Evolutionary conservation across 2,329 filamentous ascomycete genomes (phyloP).

Genomic region (Pyricularia sp.): DNA sequence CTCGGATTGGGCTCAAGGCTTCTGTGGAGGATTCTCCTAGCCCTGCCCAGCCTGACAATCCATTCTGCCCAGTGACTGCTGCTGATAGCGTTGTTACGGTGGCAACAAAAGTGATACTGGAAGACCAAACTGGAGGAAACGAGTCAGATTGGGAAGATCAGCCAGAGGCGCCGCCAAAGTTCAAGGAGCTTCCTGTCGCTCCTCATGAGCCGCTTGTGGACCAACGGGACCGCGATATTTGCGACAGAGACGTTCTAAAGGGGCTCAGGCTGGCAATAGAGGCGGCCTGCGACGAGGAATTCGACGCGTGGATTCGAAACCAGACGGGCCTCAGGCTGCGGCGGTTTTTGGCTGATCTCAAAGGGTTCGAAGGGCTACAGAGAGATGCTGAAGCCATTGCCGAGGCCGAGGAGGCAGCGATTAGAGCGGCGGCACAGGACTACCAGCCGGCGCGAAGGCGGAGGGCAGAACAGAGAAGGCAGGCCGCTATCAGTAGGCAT

Average conservation of each 20-base stretch:
- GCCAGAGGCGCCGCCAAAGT: neutral
- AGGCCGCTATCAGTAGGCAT: neutral
- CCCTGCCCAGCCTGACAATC: neutral
- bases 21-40: neutral
- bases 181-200: neutral
- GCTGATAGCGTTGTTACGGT: neutral
- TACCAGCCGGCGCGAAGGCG: constrained; percentile 6
- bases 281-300: constrained; percentile 40
- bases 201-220: constrained; percentile 8
- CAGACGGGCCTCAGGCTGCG: constrained; percentile 40
- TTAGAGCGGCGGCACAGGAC: neutral
- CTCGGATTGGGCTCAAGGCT: neutral
- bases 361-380: constrained; percentile 33
- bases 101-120: too few species aligned
- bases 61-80: neutral
- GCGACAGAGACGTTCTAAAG: constrained; percentile 37
- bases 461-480: constrained; percentile 5
- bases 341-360: constrained; percentile 40
- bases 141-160: constrained; percentile 4
- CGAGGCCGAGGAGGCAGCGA: constrained; percentile 1
- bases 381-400: constrained; percentile 10
- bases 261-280: constrained; percentile 42
- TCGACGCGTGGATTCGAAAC: constrained; percentile 37
- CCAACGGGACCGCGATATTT: constrained; percentile 24
- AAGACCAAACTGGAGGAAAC: neutral